Evolutionary conservation across 1,284 basidiomycete species (phyloP), one percentile per base, ranked within the genome.

Genomic region (Pseudozyma tsukubaensis): DNA sequence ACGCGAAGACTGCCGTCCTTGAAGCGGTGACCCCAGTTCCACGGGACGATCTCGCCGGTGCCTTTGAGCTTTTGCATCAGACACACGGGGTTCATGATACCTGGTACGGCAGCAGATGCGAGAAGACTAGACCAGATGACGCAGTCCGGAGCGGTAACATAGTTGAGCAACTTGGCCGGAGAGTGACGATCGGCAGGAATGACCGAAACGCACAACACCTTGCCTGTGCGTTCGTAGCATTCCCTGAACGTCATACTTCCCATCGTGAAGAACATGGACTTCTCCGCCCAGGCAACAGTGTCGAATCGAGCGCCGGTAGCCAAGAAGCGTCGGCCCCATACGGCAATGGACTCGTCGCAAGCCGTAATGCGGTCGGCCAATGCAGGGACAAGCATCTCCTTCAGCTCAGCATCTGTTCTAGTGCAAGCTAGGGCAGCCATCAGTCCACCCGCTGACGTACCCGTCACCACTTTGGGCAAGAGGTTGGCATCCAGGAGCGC

Each of bases 211-310:
- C 98, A 99, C 37, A 99, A 87, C 39, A 94, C 65, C 82, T 93
- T 62, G 24, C 97, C 96, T 0, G 97, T 99, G 72, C 92, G 89
- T 82, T 94, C 87, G 81, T 96, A 98, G 0, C 96, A 96, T 83
- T 99, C 97, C 58, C 90, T 90, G 87, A 99, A 99, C 0, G 96
- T 99, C 88, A 94, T 89, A 0, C 92, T 94, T 4, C 97, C 97
- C 70, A 91, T 89, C 6, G 94, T 98, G 85, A 97, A 98, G 86
- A 94, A 99, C 48, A 90, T 87, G 3, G 88, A 85, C 88, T 84
- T 83, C 24, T 76, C 72, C 3, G 96, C 97, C 97, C 97, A 99
- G 74, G 88, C 82, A 11, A 95, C 87, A 18, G 93, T 92, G 75
- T 97, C 94, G 84, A 98, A 99, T 45, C 96, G 88, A 9, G 97